Conservation (phyloP, 352 stramenopile genomes). For the Elongisporangium undulatum region DNA sequence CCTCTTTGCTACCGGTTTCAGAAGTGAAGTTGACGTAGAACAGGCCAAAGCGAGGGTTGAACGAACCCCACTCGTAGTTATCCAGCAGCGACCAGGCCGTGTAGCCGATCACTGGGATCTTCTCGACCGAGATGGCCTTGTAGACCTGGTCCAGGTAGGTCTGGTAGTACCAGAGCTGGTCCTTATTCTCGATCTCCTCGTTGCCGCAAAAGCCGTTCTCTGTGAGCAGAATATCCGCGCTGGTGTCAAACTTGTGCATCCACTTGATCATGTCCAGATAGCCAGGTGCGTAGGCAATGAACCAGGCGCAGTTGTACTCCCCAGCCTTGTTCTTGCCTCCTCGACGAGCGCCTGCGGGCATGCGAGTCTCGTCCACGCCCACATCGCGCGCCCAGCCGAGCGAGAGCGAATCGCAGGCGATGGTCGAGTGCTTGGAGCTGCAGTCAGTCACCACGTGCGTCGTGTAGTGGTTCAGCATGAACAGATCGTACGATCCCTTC, state of each 20-base stretch:
- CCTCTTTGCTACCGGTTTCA: constrained; percentile 23
- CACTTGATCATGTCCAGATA: constrained; percentile 61
- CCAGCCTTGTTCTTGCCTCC: constrained; percentile 3
- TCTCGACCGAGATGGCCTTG: constrained; percentile 32
- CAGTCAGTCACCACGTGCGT: constrained; percentile 21
- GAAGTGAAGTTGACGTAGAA: constrained; percentile 33
- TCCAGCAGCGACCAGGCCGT: constrained; percentile 92
- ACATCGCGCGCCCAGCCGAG: constrained; percentile 32
- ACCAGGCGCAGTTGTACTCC: constrained; percentile 36
- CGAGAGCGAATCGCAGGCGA: constrained; percentile 18
- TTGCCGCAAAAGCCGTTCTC: constrained; percentile 74
- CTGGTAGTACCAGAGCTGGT: constrained; percentile 68
- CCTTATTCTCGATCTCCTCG: constrained; percentile 41
- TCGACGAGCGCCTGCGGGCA: constrained; percentile 40
- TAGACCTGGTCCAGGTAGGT: constrained; percentile 50
- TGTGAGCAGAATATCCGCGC: constrained; percentile 44
- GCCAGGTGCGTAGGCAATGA: constrained; percentile 44
- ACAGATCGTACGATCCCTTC: constrained; percentile 70
- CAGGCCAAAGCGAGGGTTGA: constrained; percentile 26
- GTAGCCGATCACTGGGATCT: constrained; percentile 84
- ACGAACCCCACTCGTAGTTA: constrained; percentile 91
- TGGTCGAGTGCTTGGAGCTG: constrained; percentile 10
- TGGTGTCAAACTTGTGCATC: constrained; percentile 38
- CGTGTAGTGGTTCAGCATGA: constrained; percentile 90
- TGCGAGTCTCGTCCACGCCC: constrained; percentile 35